Evolutionary conservation across 1,284 basidiomycete genomes (phyloP).

Genomic region (Heterobasidion parviporum): DNA sequence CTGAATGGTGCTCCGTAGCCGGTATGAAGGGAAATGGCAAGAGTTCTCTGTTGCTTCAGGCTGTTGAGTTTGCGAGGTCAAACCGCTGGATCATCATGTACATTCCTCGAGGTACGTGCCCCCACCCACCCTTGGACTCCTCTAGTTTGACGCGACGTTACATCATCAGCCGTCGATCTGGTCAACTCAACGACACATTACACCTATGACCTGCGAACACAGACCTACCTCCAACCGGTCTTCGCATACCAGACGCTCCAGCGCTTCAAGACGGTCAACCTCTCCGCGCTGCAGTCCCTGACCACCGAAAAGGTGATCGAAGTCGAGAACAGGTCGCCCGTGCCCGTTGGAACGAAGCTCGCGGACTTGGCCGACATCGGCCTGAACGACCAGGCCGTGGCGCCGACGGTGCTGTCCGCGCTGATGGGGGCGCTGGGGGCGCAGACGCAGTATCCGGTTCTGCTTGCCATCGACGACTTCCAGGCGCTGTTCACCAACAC

Average conservation of each 20-base stretch:
- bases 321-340: slow-evolving; percentile 36
- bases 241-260: slow-evolving; percentile 54
- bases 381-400: slow-evolving; percentile 42
- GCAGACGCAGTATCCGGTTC: slow-evolving; percentile 74
- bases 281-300: slow-evolving; percentile 29
- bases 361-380: slow-evolving; percentile 55
- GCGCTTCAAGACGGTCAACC: slow-evolving; percentile 51
- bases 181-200: slow-evolving; percentile 77
- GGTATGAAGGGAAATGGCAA: slow-evolving; percentile 82
- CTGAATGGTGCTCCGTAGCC: slow-evolving; percentile 30
- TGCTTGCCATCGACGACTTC: slow-evolving; percentile 84
- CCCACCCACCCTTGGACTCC: neutral
- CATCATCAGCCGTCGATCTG: slow-evolving; percentile 49
- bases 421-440: slow-evolving; percentile 58
- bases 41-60: slow-evolving; percentile 75
- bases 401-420: slow-evolving; percentile 58
- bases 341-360: slow-evolving; percentile 44
- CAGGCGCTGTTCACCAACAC: slow-evolving; percentile 74
- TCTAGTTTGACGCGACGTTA: neutral
- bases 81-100: slow-evolving; percentile 84
- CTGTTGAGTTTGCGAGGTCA: slow-evolving; percentile 63
- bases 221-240: slow-evolving; percentile 73
- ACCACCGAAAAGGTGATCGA: slow-evolving; percentile 31
- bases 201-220: slow-evolving; percentile 67
- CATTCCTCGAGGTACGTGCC: slow-evolving; percentile 69